Conservation (phyloP, 1,284 basidiomycete genomes). For the Naganishia cerealis region DNA sequence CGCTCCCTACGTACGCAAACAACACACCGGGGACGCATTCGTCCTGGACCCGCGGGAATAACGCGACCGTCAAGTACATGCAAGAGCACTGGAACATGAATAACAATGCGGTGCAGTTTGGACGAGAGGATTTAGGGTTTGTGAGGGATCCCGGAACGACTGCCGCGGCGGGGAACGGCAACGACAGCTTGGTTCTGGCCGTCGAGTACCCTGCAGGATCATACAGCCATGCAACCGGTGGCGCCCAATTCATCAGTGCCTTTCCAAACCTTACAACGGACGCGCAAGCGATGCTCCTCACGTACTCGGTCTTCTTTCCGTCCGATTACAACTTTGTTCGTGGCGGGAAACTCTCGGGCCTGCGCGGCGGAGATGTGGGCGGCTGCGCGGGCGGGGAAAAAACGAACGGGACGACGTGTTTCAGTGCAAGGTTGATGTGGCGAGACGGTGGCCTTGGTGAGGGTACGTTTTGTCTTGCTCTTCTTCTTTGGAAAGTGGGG, state of each 20-base stretch:
- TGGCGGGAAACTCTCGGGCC: conserved; percentile 55
- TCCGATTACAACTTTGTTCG: conserved; percentile 38
- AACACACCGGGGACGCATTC: conserved; percentile 3
- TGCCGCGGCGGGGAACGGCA: background rate
- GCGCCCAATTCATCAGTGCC: conserved; percentile 50
- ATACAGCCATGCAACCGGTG: conserved; percentile 51
- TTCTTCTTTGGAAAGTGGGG: background rate
- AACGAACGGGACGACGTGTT: conserved; percentile 51
- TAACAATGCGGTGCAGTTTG: conserved; percentile 28
- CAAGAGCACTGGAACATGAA: conserved; percentile 22
- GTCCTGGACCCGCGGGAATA: conserved; percentile 8
- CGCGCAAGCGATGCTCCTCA: conserved; percentile 34
- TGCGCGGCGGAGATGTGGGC: conserved; percentile 47
- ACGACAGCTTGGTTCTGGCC: conserved; percentile 41
- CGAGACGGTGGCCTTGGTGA: conserved; percentile 49
- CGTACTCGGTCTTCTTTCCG: conserved; percentile 36
- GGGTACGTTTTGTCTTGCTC: conserved; percentile 32
- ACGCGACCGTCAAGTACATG: conserved; percentile 28
- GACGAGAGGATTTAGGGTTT: conserved; percentile 26
- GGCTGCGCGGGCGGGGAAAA: conserved; percentile 53
- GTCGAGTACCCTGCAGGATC: conserved; percentile 51
- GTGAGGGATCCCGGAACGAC: conserved; percentile 8
- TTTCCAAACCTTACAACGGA: conserved; percentile 42
- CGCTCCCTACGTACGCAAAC: conserved; percentile 1
- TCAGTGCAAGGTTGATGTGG: conserved; percentile 55